These are phyloP conservation scores for Colletotrichum tropicale DNA, from an alignment of 2,329 filamentous ascomycete genomes.

Conservation along the genomic window DNA sequence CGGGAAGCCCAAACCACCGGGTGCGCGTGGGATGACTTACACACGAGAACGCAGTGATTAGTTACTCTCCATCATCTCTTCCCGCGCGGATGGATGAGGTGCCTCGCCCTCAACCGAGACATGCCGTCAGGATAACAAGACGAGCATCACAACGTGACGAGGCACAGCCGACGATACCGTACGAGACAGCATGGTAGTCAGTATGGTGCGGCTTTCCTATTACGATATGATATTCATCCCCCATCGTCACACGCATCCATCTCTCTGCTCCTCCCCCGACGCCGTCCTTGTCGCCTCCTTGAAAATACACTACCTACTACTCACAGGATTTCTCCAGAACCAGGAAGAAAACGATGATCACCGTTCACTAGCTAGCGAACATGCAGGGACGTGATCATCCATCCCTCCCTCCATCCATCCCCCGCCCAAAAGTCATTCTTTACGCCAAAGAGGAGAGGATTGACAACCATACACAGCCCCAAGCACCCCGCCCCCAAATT, in stretches of 20 bases:
- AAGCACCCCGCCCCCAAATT: not conserved
- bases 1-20: not conserved
- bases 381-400: not conserved
- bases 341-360: not conserved
- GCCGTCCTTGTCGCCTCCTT: not conserved
- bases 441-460: not conserved
- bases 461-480: not conserved
- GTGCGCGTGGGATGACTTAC: not conserved
- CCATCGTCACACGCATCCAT: not conserved
- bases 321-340: not conserved
- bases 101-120: not conserved
- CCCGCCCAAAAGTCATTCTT: not conserved
- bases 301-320: not conserved
- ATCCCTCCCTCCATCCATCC: not conserved
- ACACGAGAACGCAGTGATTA: not conserved
- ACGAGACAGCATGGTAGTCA: not conserved
- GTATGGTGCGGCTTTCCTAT: not conserved
- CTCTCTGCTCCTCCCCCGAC: not conserved
- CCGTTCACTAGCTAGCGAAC: not conserved
- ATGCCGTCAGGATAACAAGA: not conserved
- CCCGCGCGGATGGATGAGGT: too few species aligned
- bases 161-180: accelerated
- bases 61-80: accelerated
- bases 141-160: not conserved
- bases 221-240: not conserved